Conservation (phyloP, 164 flowering plant genomes). For the Chimonanthus salicifolius region DNA sequence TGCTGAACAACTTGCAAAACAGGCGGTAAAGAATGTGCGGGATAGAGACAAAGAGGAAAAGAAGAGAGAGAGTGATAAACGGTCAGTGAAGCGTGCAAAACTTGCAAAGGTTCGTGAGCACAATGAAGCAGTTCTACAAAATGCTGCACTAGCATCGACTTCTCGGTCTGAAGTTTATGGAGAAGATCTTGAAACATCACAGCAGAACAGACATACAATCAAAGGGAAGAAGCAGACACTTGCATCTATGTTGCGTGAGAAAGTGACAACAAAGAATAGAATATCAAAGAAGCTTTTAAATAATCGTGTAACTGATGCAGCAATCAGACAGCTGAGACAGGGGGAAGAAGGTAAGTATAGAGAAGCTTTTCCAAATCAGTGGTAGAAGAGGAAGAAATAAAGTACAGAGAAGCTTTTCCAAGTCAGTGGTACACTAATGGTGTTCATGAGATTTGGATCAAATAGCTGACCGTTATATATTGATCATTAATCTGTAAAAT, state of each 20-base stretch:
- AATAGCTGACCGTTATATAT: not conserved
- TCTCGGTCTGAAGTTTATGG: constrained; percentile 52
- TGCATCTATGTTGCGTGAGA: constrained; percentile 79
- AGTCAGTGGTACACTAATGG: constrained; percentile 61
- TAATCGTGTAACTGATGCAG: constrained; percentile 42
- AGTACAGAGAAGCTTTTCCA: constrained; percentile 61
- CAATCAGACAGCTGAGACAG: constrained; percentile 37
- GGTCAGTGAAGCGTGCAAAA: constrained; percentile 57
- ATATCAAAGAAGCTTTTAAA: constrained; percentile 53
- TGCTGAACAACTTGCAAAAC: constrained; percentile 48
- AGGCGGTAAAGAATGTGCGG: constrained; percentile 79
- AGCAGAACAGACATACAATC: constrained; percentile 4
- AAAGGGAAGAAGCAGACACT: constrained; percentile 50
- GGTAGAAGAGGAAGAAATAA: constrained; percentile 32
- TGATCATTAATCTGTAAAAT: not conserved
- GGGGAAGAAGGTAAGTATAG: constrained; percentile 60
- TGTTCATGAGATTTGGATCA: not conserved
- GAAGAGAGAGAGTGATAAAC: constrained; percentile 42
- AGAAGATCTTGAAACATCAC: constrained; percentile 29
- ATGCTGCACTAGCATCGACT: constrained; percentile 82
- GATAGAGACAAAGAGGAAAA: constrained; percentile 48
- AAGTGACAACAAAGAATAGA: constrained; percentile 65
- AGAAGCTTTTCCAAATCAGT: constrained; percentile 83
- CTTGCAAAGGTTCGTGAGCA: constrained; percentile 77
- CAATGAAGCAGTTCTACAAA: constrained; percentile 67